Conservation (phyloP, 805 yeast genomes). For the Myxozyma lipomycoides region DNA sequence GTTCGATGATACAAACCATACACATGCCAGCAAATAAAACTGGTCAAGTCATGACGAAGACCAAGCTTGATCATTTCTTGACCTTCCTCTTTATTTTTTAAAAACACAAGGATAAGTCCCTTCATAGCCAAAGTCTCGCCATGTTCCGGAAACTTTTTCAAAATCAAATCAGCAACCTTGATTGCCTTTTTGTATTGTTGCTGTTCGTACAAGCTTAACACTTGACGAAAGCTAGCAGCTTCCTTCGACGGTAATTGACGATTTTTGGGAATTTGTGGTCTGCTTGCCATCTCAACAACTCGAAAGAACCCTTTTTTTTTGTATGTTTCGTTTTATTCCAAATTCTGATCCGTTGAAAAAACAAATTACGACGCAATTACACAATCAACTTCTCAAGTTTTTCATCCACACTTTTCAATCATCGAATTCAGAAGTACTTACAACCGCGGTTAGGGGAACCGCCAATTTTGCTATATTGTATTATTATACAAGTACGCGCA, state of each 20-base stretch:
- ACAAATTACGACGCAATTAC: not conserved
- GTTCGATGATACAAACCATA: conserved; percentile 78
- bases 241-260: conserved; percentile 51
- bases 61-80: conserved; percentile 60
- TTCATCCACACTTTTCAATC: too few relatives aligned
- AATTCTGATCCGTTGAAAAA: too few relatives aligned
- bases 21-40: conserved; percentile 77
- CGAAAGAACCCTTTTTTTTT: too few relatives aligned
- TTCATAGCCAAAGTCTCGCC: conserved; percentile 82
- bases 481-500: too few relatives aligned
- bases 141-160: conserved; percentile 71
- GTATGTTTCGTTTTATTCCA: too few relatives aligned
- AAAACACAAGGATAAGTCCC: conserved; percentile 61
- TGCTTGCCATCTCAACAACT: not conserved
- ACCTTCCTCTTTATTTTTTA: conserved; percentile 62
- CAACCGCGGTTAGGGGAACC: too few relatives aligned
- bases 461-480: too few relatives aligned
- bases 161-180: conserved; percentile 65
- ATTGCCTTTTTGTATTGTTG: conserved; percentile 85
- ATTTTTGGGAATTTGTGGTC: conserved; percentile 29
- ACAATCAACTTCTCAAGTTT: conserved; percentile 2
- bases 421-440: too few relatives aligned
- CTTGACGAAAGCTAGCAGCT: conserved; percentile 71
- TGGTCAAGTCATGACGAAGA: conserved; percentile 51
- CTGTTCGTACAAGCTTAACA: conserved; percentile 74